phyloP scores from a whole-genome alignment of 2,329 filamentous ascomycete species.

The Fusarium sp. region DNA sequence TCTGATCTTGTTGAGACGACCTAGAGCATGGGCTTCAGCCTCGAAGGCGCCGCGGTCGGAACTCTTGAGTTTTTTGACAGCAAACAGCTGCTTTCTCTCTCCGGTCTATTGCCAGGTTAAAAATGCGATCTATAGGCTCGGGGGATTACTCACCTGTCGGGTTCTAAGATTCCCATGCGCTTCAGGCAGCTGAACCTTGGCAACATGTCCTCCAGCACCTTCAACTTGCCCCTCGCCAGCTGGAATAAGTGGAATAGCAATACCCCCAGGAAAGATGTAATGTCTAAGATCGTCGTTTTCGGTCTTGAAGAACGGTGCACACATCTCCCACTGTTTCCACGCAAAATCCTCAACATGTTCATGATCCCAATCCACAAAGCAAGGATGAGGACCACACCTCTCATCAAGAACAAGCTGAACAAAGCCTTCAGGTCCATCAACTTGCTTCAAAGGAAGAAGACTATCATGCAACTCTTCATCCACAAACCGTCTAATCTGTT shows the following conservation, averaged over 20 bases:
- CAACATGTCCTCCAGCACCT: neutral
- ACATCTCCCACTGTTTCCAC: neutral
- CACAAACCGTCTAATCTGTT: neutral
- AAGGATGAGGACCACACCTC: neutral
- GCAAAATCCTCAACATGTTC: neutral
- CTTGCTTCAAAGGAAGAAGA: neutral
- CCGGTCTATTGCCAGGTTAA: too few species aligned
- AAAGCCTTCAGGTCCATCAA: neutral
- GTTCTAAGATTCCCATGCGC: neutral
- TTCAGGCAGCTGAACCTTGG: neutral
- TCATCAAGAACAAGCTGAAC: neutral
- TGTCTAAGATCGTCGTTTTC: constrained; percentile 1
- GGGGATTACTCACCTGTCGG: too few species aligned
- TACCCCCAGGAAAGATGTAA: constrained; percentile 1
- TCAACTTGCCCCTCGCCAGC: neutral
- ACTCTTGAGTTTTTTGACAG: neutral
- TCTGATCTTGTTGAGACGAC: neutral
- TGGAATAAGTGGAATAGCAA: neutral
- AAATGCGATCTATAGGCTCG: too few species aligned
- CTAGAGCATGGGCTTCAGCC: neutral
- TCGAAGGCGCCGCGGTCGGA: neutral
- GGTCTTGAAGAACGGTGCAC: constrained; percentile 12
- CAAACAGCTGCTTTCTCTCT: neutral
- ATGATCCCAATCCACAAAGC: constrained; percentile 9
- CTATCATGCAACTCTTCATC: neutral